These are phyloP conservation scores for Boletus rubroflammeus DNA, from an alignment of 768 basidiomycete genomes.

Conservation along the genomic window DNA sequence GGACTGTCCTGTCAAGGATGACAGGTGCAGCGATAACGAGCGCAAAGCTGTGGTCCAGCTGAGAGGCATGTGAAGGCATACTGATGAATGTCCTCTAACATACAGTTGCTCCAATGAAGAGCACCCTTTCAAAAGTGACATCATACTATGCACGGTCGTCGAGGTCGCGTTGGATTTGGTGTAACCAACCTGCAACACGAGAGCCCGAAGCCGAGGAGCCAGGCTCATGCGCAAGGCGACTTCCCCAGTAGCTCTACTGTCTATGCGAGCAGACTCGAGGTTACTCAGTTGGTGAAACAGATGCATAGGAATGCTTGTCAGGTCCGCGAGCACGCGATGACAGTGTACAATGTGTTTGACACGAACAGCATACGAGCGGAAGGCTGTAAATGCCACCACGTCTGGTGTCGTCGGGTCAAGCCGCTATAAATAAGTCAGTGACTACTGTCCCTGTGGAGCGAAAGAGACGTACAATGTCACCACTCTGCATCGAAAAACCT, in stretches of 20 bases:
- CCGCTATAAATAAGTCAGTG: conserved; percentile 8
- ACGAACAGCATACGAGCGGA: conserved; percentile 23
- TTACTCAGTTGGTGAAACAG: conserved; percentile 5
- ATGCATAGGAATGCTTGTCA: neutral
- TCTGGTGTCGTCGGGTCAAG: conserved; percentile 4
- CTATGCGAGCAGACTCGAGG: conserved; percentile 22
- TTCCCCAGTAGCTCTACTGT: conserved; percentile 12
- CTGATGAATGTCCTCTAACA: conserved; percentile 38
- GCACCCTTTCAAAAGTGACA: conserved; percentile 26
- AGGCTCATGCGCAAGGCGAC: conserved; percentile 26
- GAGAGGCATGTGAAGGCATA: conserved; percentile 30
- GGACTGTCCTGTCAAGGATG: conserved; percentile 37
- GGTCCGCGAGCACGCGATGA: conserved; percentile 14
- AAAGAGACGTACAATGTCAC: conserved; percentile 12
- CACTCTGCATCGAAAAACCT: conserved; percentile 9
- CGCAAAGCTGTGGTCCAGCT: conserved; percentile 33
- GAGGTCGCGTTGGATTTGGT: conserved; percentile 25
- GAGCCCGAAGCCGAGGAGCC: conserved; percentile 31
- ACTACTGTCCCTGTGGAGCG: neutral
- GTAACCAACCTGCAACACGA: conserved; percentile 35
- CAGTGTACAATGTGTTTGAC: conserved; percentile 24
- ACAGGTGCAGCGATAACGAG: conserved; percentile 39
- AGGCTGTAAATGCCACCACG: neutral
- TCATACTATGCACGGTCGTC: conserved; percentile 15
- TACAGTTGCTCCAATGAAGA: conserved; percentile 33